Conservation (phyloP, 73 alveolate genomes). For the Tetrahymena thermophila region DNA sequence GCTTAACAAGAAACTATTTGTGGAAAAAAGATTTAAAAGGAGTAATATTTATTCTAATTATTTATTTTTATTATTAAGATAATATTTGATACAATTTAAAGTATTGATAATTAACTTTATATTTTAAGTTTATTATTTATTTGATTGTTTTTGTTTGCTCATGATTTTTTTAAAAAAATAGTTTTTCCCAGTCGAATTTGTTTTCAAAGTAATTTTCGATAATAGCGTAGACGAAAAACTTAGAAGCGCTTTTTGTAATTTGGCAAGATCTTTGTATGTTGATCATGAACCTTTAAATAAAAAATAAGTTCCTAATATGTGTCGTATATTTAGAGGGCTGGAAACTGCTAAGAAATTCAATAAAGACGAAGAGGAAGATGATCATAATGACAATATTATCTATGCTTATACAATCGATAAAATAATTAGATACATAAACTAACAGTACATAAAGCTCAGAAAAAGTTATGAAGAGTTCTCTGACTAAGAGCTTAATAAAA, state of each 20-base stretch:
- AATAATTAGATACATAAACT: background rate
- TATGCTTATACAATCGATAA: background rate
- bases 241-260: slow-evolving; percentile 29
- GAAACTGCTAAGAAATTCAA: background rate
- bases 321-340: background rate
- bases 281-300: slow-evolving; percentile 40
- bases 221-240: background rate
- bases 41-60: background rate
- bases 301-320: slow-evolving; percentile 32
- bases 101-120: too few species aligned
- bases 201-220: slow-evolving; percentile 18
- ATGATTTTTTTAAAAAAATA: background rate
- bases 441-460: background rate
- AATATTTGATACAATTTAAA: too few species aligned
- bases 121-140: too few species aligned
- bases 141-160: too few species aligned
- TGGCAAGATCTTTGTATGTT: slow-evolving; percentile 20
- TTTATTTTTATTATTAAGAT: background rate
- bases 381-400: background rate
- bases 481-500: background rate
- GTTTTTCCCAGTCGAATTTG: slow-evolving; percentile 15
- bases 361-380: background rate
- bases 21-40: slow-evolving; percentile 21
- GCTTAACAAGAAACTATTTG: slow-evolving; percentile 28
- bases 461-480: background rate